Percentiles rank a stretch among this genome's conserved stretches.
Conservation (phyloP, 352 stramenopile genomes). For the Pythium graminicola region DNA sequence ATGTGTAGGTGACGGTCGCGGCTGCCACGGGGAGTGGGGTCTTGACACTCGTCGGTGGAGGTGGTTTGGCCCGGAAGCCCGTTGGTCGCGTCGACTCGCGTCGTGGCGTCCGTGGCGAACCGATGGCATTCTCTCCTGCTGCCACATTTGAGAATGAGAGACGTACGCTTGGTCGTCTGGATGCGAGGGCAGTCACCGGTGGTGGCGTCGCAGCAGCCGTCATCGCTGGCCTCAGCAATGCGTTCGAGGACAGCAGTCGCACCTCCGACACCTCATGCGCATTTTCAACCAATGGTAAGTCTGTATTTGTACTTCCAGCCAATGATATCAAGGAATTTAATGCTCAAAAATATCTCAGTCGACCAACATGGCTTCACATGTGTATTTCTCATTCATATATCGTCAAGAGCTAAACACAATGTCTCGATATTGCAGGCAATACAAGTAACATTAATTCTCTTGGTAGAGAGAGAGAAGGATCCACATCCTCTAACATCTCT, state of each 20-base stretch:
- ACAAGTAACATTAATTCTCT: too few species aligned
- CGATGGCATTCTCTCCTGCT: background rate
- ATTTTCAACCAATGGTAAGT: background rate
- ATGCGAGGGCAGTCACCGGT: background rate
- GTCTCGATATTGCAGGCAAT: too few species aligned
- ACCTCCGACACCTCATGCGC: too few species aligned
- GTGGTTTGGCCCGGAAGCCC: background rate
- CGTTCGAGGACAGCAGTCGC: too few species aligned
- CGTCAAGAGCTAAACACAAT: too few species aligned
- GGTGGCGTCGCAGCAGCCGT: background rate
- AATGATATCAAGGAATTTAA: background rate
- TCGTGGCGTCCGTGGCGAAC: conserved; percentile 4
- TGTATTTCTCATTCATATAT: too few species aligned
- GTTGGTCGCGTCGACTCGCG: conserved; percentile 1
- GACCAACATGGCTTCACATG: background rate
- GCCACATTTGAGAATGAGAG: background rate
- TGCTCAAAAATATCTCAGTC: conserved; percentile 1
- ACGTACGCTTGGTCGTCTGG: background rate
- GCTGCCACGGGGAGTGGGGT: background rate
- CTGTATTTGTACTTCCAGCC: background rate
- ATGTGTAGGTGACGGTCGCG: too few species aligned
- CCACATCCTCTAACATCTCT: too few species aligned
- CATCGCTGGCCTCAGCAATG: background rate
- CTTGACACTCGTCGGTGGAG: background rate
- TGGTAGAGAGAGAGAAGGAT: too few species aligned